Evolutionary conservation across 73 alveolate species (phyloP).

Genomic region (Paramecium bursaria): DNA sequence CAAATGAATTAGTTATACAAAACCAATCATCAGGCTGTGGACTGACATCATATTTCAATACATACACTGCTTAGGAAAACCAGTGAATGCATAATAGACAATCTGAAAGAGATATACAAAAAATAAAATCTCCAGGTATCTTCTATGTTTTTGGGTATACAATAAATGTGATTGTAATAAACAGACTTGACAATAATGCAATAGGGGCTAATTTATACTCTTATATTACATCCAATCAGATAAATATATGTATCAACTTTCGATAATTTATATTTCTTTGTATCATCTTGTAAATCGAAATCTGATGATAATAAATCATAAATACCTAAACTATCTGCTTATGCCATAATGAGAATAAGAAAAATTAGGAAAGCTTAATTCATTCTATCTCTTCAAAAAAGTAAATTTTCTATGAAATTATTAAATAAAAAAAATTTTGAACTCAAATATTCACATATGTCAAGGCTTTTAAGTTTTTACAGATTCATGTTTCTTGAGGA

Average conservation of each 20-base stretch:
- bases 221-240: slow-evolving; percentile 10
- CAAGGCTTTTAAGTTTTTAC: too few species aligned
- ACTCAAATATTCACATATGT: too few species aligned
- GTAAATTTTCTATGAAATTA: too few species aligned
- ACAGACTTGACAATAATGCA: slow-evolving; percentile 61
- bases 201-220: slow-evolving; percentile 54
- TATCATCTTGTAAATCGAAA: too few species aligned
- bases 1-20: slow-evolving; percentile 53
- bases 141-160: slow-evolving; percentile 63
- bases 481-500: slow-evolving; percentile 49
- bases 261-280: too few species aligned
- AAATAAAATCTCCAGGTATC: slow-evolving; percentile 65
- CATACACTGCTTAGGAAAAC: slow-evolving; percentile 20
- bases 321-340: too few species aligned
- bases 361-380: too few species aligned
- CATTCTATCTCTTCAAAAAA: too few species aligned
- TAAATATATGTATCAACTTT: slow-evolving; percentile 48
- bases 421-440: too few species aligned
- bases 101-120: slow-evolving; percentile 60
- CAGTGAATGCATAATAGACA: slow-evolving; percentile 65
- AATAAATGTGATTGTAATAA: slow-evolving; percentile 56
- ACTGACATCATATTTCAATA: not conserved
- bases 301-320: too few species aligned
- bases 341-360: too few species aligned
- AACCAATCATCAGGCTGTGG: slow-evolving; percentile 55